These are phyloP conservation scores for Aspergillus unguis DNA, from an alignment of 2,329 filamentous ascomycete species.

Conservation along the genomic window DNA sequence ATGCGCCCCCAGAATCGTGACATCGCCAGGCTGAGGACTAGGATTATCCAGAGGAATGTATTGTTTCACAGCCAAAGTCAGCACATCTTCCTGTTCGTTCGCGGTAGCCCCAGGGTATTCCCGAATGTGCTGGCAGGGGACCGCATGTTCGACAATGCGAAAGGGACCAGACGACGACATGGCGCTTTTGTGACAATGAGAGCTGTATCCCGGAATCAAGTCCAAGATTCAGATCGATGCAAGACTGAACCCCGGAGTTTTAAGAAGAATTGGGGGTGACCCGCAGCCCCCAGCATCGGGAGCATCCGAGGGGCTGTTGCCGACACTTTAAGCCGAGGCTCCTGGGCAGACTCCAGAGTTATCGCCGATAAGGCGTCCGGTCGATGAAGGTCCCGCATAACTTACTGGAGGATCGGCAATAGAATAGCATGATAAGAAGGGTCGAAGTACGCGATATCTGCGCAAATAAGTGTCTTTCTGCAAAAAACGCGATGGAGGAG, in stretches of 20 bases:
- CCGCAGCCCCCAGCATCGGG: constrained; percentile 6
- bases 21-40: constrained; percentile 65
- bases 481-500: no score
- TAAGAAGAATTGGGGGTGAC: constrained; percentile 4
- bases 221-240: not conserved
- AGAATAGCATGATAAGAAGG: no score
- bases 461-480: not conserved
- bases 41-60: constrained; percentile 74
- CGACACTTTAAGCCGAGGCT: constrained; percentile 13
- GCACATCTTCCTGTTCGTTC: constrained; percentile 67
- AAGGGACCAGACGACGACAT: constrained; percentile 50
- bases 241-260: not conserved
- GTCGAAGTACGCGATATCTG: no score
- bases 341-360: not conserved
- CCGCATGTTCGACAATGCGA: constrained; percentile 67
- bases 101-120: constrained; percentile 74
- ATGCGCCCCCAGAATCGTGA: constrained; percentile 83
- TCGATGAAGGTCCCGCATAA: no score
- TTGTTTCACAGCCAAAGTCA: constrained; percentile 78
- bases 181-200: constrained; percentile 12
- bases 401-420: no score
- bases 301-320: constrained; percentile 7
- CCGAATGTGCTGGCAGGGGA: constrained; percentile 74
- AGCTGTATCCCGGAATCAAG: no score
- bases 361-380: not conserved